Base-by-base conservation (phyloP, 169 alveolate species). In the Eimeria sp. region DNA sequence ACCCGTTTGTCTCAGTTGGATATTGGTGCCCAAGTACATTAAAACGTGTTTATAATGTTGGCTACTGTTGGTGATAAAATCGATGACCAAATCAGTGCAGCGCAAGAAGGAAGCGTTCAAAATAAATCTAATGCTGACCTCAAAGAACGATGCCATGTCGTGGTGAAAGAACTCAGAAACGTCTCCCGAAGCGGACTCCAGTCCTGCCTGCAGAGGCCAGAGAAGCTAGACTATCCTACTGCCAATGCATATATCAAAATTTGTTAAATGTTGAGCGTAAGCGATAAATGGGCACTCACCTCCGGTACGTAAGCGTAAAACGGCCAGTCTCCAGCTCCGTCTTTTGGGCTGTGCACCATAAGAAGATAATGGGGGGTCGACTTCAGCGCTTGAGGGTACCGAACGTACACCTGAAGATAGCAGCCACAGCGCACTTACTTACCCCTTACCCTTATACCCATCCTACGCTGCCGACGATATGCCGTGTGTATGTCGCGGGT, bases 241-340 rank as follows among this genome's bases (percentile, higher is more conserved):
- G 20, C 70, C 13, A 9, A 27, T 14, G 20, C 73, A n/a, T 3
- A 61, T 61, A 18, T 61, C 3, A 16, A 54, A 14, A 67, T 27
- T 5, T 18, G 34, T 20, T 61, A 3, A 57, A n/a, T 25, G n/a
- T 6, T 18, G n/a, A 0, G 70, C 27, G 70, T 18, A 27, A 40
- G 18, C n/a, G 73, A 20, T n/a, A 58, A 34, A 22, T 65, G 63
- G 18, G 86, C 13, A 27, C 95, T 80, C 47, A 58, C 95, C 82
- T 92, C 95, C 51, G 95, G 95, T 11, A 92, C 95, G 47, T 92
- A 92, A n/a, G 95, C 86, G 84, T 72, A 92, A 9, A 30, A 78
- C 4, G 95, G 95, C 80, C n/a, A 49, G 10, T 18, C 70, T 5
- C 47, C 51, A 9, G 92, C 83, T 22, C 43, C 43, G 7, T n/a